phyloP scores from a whole-genome alignment of 2,329 filamentous ascomycete species.

The Penicillium corylophilum region DNA sequence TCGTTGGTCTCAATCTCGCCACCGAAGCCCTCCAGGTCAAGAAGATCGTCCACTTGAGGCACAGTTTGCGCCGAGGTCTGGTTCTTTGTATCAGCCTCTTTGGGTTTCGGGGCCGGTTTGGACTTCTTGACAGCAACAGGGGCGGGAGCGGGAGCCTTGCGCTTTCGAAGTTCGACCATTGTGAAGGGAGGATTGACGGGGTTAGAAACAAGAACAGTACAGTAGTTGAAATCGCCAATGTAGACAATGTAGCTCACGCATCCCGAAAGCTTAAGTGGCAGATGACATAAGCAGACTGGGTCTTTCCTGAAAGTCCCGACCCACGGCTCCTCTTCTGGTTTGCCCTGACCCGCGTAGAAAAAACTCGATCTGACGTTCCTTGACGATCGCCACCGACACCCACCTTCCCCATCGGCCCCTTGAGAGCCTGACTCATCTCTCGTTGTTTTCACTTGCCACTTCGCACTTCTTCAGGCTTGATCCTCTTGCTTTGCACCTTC shows the following conservation, averaged over 20 bases:
- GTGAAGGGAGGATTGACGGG: neutral
- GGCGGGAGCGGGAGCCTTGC: conserved; percentile 54
- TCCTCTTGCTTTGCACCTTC: conserved; percentile 10
- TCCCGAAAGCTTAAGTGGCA: neutral
- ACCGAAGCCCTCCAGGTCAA: conserved; percentile 57
- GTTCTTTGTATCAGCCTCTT: conserved; percentile 26
- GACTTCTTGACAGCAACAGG: conserved; percentile 37
- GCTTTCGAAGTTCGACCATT: conserved; percentile 62
- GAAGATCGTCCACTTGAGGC: conserved; percentile 49
- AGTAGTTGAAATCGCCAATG: no score
- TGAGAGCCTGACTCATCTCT: conserved; percentile 15
- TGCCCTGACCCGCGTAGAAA: conserved; percentile 18
- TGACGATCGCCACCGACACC: conserved; percentile 18
- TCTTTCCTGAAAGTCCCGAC: conserved; percentile 20
- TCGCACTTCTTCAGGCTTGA: neutral
- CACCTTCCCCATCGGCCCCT: conserved; percentile 7
- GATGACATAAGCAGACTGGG: conserved; percentile 18
- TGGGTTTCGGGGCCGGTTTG: conserved; percentile 30
- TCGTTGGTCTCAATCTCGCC: conserved; percentile 82
- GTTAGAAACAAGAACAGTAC: neutral
- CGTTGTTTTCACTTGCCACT: conserved; percentile 9
- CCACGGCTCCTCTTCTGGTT: conserved; percentile 14
- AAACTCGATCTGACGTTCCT: conserved; percentile 19
- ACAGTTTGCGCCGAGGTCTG: conserved; percentile 14
- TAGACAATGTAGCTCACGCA: neutral